Conservation (phyloP, 257 asterid genomes). For the Haberlea rhodopensis region DNA sequence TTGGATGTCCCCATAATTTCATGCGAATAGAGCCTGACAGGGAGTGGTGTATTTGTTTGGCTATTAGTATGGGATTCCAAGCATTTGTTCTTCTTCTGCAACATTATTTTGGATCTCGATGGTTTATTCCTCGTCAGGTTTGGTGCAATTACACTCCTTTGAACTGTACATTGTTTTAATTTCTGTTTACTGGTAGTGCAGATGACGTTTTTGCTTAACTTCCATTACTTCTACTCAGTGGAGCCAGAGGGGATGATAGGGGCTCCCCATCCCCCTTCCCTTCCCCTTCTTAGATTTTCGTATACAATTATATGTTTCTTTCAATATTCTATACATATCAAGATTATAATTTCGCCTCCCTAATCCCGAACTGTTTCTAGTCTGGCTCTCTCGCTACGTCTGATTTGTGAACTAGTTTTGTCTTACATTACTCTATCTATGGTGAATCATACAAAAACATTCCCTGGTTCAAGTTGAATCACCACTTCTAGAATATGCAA, state of each 20-base stretch:
- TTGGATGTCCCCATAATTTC: slow-evolving; percentile 92
- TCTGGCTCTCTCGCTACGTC: background rate
- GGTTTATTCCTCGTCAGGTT: slow-evolving; percentile 96
- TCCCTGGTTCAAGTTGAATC: background rate
- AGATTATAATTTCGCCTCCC: background rate
- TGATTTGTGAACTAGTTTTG: background rate
- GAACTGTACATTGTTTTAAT: background rate
- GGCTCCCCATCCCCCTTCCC: too few species aligned
- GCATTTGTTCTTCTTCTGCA: slow-evolving; percentile 78
- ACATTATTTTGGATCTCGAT: slow-evolving; percentile 91
- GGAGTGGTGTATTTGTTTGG: slow-evolving; percentile 73
- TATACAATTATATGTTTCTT: background rate
- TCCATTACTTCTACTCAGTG: background rate
- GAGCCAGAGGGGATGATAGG: background rate
- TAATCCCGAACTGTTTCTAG: background rate
- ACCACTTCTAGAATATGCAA: background rate
- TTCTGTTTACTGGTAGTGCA: background rate
- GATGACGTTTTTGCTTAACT: background rate
- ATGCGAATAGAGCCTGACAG: slow-evolving; percentile 81
- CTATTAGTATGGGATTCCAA: slow-evolving; percentile 69
- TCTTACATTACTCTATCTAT: background rate
- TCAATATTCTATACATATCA: too few species aligned
- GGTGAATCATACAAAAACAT: background rate
- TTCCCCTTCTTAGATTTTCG: too few species aligned
- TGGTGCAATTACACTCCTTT: slow-evolving; percentile 20